Conservation (phyloP, 192 early-diverging fungal species). For the Umbelopsis ramanniana region DNA sequence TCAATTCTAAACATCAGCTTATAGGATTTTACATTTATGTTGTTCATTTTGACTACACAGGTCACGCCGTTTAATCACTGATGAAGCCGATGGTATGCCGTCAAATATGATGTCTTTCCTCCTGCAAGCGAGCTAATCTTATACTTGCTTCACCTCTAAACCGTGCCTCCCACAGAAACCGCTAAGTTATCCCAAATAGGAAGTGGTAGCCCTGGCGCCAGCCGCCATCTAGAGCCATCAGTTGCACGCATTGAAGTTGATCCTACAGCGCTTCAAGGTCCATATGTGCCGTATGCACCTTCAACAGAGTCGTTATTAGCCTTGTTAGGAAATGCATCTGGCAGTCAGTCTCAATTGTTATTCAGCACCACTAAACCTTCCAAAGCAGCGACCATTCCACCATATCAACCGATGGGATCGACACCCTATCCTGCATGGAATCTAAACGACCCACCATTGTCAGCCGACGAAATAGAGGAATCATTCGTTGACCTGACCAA, state of each 20-base stretch:
- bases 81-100: not conserved
- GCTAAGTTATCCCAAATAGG: not conserved
- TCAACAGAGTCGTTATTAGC: conserved; percentile 74
- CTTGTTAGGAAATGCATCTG: conserved; percentile 54
- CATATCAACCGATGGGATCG: conserved; percentile 6
- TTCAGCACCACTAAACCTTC: not conserved
- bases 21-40: not conserved
- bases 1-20: not conserved
- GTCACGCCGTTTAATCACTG: not conserved
- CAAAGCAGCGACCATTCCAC: not conserved
- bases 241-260: conserved; percentile 12
- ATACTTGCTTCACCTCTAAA: not conserved
- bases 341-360: conserved; percentile 1
- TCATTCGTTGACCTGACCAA: conserved; percentile 58
- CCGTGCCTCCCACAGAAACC: not conserved
- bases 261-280: conserved; percentile 35
- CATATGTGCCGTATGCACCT: conserved; percentile 71
- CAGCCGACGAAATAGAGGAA: conserved; percentile 48
- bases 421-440: conserved; percentile 29
- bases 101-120: not conserved
- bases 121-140: not conserved
- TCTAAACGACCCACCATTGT: conserved; percentile 9
- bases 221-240: not conserved
- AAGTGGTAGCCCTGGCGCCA: not conserved
- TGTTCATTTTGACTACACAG: not conserved